phyloP scores from a whole-genome alignment of 306 rosid genomes.

The Casuarina cunninghamiana region DNA sequence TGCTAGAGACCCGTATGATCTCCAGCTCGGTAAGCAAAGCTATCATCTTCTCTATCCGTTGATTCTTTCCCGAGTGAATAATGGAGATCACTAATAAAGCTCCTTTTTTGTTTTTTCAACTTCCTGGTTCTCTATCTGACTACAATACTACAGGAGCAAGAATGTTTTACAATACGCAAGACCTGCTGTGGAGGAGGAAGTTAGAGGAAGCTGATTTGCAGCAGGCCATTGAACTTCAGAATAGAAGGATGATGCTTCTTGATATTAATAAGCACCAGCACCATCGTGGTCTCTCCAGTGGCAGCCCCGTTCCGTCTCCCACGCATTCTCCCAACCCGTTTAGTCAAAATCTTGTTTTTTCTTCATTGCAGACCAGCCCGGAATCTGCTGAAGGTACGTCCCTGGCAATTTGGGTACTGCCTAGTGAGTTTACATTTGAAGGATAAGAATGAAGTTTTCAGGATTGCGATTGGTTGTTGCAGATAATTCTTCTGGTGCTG shows the following conservation, averaged over 20 bases:
- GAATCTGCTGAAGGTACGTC: constrained; percentile 54
- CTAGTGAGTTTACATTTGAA: neutral
- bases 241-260: constrained; percentile 84
- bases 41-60: neutral
- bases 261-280: constrained; percentile 80
- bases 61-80: neutral
- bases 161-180: constrained; percentile 82
- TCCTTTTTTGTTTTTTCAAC: neutral
- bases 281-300: constrained; percentile 62
- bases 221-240: constrained; percentile 87
- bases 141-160: constrained; percentile 47
- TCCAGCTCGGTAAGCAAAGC: constrained; percentile 68
- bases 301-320: constrained; percentile 79
- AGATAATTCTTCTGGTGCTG: constrained; percentile 53
- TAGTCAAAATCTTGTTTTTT: constrained; percentile 44
- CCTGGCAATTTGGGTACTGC: neutral
- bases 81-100: neutral
- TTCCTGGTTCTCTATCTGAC: neutral
- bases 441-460: constrained; percentile 21
- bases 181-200: constrained; percentile 88
- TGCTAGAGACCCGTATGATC: constrained; percentile 76
- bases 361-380: constrained; percentile 50
- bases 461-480: constrained; percentile 24
- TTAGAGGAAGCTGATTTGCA: constrained; percentile 90
- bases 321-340: constrained; percentile 63